Percentiles rank a stretch among this genome's conserved stretches.
phyloP scores from a whole-genome alignment of 768 basidiomycete species.

The Lentinula guzmanii region DNA sequence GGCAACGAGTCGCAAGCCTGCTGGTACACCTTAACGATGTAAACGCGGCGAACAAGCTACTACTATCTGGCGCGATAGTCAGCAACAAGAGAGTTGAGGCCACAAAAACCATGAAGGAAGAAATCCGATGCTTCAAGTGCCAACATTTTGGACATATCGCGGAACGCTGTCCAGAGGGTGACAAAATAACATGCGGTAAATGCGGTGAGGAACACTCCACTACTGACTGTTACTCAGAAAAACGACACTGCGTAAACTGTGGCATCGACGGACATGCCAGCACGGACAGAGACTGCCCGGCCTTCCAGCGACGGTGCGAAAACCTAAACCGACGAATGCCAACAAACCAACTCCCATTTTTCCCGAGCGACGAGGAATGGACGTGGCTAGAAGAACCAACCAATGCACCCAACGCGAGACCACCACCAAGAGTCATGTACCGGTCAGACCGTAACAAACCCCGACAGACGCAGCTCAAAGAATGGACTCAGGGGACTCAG shows the following conservation, averaged over 20 bases:
- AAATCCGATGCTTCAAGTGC: too few relatives aligned
- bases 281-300: too few relatives aligned
- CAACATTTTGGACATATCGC: too few relatives aligned
- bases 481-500: background rate
- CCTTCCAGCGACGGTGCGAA: too few relatives aligned
- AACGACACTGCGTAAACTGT: background rate
- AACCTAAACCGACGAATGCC: too few relatives aligned
- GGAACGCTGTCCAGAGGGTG: too few relatives aligned
- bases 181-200: too few relatives aligned
- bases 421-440: background rate
- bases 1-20: background rate
- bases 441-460: background rate
- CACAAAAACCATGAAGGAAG: too few relatives aligned
- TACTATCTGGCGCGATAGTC: background rate
- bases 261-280: background rate
- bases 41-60: background rate
- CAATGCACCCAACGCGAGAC: background rate
- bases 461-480: background rate
- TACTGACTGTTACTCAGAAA: background rate
- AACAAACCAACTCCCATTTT: too few relatives aligned
- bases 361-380: background rate
- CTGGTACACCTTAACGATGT: background rate
- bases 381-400: background rate
- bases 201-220: background rate
- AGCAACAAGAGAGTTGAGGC: background rate